Conservation (phyloP, 2,329 filamentous ascomycete genomes). For the Sporothrix pseudoabietina region DNA sequence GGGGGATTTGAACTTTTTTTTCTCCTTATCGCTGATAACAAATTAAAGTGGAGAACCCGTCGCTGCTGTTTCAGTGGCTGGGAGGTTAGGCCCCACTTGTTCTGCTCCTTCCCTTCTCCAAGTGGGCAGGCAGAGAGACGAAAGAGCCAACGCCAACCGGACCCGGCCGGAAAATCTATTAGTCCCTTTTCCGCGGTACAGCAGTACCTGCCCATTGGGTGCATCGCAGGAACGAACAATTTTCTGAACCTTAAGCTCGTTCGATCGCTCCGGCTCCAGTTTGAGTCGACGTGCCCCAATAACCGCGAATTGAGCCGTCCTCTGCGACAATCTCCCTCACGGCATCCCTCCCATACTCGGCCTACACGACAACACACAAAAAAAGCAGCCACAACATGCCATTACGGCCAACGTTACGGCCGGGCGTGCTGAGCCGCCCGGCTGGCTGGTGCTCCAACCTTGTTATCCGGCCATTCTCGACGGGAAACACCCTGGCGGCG, state of each 20-base stretch:
- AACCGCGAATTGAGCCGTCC: slow-evolving; percentile 3
- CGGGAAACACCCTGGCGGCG: background rate
- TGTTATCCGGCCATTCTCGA: slow-evolving; percentile 6
- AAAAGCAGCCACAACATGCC: slow-evolving; percentile 28
- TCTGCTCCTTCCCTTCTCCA: background rate
- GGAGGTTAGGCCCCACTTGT: slow-evolving; percentile 8
- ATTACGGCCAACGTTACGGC: slow-evolving; percentile 28
- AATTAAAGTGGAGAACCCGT: slow-evolving; percentile 29
- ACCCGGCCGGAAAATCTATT: slow-evolving; percentile 23
- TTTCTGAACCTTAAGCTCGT: slow-evolving; percentile 25
- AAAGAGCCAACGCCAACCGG: background rate
- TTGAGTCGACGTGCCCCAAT: background rate
- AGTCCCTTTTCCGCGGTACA: slow-evolving; percentile 14
- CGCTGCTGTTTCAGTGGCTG: slow-evolving; percentile 27
- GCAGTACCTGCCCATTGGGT: slow-evolving; percentile 11
- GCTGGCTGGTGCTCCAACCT: slow-evolving; percentile 11
- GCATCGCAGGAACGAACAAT: slow-evolving; percentile 25
- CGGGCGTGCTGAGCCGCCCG: slow-evolving; percentile 26
- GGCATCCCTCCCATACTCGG: background rate
- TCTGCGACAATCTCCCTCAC: background rate
- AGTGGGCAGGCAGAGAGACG: background rate
- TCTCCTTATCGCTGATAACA: slow-evolving; percentile 34
- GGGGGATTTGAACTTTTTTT: slow-evolving; percentile 30
- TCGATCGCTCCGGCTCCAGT: background rate
- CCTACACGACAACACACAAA: background rate